These are phyloP conservation scores for Quercus phellos DNA, from an alignment of 331 rosid species.

Conservation along the genomic window DNA sequence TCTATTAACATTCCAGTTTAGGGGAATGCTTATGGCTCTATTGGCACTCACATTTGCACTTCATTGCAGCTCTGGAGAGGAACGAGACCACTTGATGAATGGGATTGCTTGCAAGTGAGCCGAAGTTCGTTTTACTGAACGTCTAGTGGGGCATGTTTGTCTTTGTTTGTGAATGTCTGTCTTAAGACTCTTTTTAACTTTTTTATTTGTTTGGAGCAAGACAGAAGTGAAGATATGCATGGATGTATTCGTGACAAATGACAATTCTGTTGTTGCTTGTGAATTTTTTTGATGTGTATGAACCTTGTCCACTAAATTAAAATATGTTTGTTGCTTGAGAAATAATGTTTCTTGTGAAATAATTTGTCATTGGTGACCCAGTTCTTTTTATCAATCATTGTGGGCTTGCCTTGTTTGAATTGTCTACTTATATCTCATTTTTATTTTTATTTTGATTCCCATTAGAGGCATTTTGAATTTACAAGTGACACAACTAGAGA, in stretches of 20 bases:
- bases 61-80: slow-evolving; percentile 67
- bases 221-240: not conserved
- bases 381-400: too few relatives aligned
- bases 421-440: too few relatives aligned
- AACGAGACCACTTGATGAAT: slow-evolving; percentile 44
- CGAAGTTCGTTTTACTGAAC: slow-evolving; percentile 11
- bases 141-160: not conserved
- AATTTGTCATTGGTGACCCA: not conserved
- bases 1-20: not conserved
- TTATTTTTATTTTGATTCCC: too few relatives aligned
- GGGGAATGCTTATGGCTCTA: not conserved
- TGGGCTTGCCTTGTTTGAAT: too few relatives aligned
- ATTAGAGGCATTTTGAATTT: too few relatives aligned
- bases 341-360: not conserved
- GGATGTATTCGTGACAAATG: too few relatives aligned
- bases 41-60: not conserved
- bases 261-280: too few relatives aligned
- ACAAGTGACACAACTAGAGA: too few relatives aligned
- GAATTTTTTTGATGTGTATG: not conserved
- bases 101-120: not conserved
- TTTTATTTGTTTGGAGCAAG: not conserved
- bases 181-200: too few relatives aligned
- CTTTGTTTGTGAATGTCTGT: not conserved
- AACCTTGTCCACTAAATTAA: not conserved
- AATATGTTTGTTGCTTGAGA: not conserved